phyloP scores from a whole-genome alignment of 202 grass and related monocot genomes.

The Panicum virgatum region DNA sequence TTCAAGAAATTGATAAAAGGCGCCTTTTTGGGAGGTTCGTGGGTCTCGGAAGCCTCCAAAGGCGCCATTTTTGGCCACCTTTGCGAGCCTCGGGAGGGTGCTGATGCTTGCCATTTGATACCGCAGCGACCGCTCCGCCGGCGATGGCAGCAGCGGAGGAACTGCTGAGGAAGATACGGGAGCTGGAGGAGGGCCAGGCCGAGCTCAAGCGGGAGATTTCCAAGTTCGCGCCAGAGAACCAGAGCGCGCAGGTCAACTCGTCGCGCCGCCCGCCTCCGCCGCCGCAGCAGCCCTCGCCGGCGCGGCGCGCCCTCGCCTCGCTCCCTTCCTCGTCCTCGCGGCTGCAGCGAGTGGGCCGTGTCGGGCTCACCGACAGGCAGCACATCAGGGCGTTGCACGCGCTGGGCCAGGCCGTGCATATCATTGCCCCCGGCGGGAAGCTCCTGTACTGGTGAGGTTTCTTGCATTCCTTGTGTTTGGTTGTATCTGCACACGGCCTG shows the following conservation, averaged over 20 bases:
- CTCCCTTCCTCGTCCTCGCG: constrained; percentile 37
- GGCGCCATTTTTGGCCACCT: constrained; percentile 17
- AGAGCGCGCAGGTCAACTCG: constrained; percentile 37
- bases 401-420: constrained; percentile 84
- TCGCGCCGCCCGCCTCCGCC: constrained; percentile 12
- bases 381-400: constrained; percentile 72
- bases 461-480: neutral
- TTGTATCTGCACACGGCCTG: neutral
- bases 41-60: neutral
- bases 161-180: constrained; percentile 66
- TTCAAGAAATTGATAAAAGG: constrained; percentile 7
- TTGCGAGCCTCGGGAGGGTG: neutral
- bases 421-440: constrained; percentile 59
- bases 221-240: constrained; percentile 36
- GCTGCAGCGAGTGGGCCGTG: constrained; percentile 34
- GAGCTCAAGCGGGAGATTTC: constrained; percentile 62
- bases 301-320: constrained; percentile 25
- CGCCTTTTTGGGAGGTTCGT: neutral
- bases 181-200: constrained; percentile 70
- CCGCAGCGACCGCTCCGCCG: neutral
- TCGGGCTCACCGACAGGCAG: constrained; percentile 66
- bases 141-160: constrained; percentile 52
- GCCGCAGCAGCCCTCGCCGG: neutral
- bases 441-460: constrained; percentile 78
- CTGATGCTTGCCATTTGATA: constrained; percentile 36